A percentile compares a stretch with the other conserved stretches of the same genome.
phyloP scores from a whole-genome alignment of 352 stramenopile species.

The Globisporangium apiculatum region DNA sequence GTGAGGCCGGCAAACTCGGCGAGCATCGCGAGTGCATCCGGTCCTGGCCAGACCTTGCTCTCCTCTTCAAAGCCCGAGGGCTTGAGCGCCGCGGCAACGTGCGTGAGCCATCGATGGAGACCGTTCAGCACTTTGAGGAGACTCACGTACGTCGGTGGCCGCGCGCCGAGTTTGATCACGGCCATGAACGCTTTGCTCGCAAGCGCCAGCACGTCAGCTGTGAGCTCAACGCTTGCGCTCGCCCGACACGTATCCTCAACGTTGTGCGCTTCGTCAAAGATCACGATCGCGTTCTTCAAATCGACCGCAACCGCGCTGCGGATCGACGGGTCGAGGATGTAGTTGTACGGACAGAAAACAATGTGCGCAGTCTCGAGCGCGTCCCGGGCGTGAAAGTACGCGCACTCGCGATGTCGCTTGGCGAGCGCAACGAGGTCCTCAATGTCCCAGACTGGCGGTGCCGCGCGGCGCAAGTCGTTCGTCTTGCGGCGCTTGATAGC shows the following conservation, averaged over 20 bases:
- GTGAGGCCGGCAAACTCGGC: slow-evolving; percentile 52
- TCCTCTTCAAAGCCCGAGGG: slow-evolving; percentile 64
- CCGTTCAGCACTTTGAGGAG: slow-evolving; percentile 66
- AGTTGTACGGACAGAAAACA: slow-evolving; percentile 88
- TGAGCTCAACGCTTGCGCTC: slow-evolving; percentile 72
- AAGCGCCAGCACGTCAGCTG: slow-evolving; percentile 28
- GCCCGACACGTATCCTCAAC: slow-evolving; percentile 83
- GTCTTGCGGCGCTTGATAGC: slow-evolving; percentile 46
- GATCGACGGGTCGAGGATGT: slow-evolving; percentile 75
- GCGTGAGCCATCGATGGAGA: slow-evolving; percentile 48
- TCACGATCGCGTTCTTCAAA: slow-evolving; percentile 69
- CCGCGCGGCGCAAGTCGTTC: slow-evolving; percentile 38
- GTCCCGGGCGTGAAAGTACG: slow-evolving; percentile 62
- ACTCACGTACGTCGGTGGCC: slow-evolving; percentile 29
- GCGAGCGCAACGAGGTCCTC: slow-evolving; percentile 70
- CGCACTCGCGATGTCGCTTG: slow-evolving; percentile 74
- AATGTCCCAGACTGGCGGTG: slow-evolving; percentile 76
- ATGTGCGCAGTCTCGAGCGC: slow-evolving; percentile 56
- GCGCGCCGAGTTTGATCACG: slow-evolving; percentile 59
- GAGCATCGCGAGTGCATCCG: slow-evolving; percentile 64
- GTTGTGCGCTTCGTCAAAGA: slow-evolving; percentile 86
- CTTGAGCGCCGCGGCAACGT: slow-evolving; percentile 36
- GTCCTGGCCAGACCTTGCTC: slow-evolving; percentile 59
- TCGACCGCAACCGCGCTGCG: slow-evolving; percentile 58
- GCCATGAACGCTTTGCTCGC: slow-evolving; percentile 57